These are phyloP conservation scores for Agrostemma githago DNA, from an alignment of 148 eudicot species.

Conservation along the genomic window DNA sequence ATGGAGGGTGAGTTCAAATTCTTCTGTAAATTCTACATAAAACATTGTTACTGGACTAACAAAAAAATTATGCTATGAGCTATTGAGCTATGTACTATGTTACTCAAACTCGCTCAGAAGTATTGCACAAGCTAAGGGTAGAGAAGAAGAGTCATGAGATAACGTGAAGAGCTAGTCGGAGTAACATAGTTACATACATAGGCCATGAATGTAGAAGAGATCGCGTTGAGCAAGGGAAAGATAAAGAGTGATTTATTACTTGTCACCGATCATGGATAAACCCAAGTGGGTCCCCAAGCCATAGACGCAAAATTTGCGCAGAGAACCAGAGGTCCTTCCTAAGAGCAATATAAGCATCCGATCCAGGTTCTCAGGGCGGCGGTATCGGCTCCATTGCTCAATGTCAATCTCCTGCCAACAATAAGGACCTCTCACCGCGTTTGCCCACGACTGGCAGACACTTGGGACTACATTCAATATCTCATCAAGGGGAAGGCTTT, in stretches of 20 bases:
- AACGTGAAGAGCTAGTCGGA: background rate
- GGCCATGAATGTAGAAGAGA: background rate
- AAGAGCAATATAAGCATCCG: slow-evolving; percentile 61
- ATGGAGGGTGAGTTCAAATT: background rate
- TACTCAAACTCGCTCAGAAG: background rate
- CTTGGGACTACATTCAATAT: slow-evolving; percentile 53
- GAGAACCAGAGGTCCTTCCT: slow-evolving; percentile 55
- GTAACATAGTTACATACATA: background rate
- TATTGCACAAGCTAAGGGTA: background rate
- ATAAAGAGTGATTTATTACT: slow-evolving; percentile 41
- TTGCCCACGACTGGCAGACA: slow-evolving; percentile 73
- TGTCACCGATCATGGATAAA: slow-evolving; percentile 54
- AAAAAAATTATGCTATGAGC: background rate
- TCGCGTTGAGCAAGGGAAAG: background rate
- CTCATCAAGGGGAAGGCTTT: slow-evolving; percentile 58
- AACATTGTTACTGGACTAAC: background rate
- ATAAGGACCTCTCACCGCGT: slow-evolving; percentile 66
- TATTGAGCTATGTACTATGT: background rate
- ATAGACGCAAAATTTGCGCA: slow-evolving; percentile 54
- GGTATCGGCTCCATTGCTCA: slow-evolving; percentile 64
- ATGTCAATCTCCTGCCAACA: slow-evolving; percentile 89
- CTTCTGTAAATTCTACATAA: background rate
- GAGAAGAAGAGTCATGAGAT: too few relatives aligned
- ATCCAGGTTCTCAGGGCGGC: slow-evolving; percentile 46
- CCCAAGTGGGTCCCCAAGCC: slow-evolving; percentile 41